These are phyloP conservation scores for Podosphaera aphanis DNA, from an alignment of 2,329 filamentous ascomycete species.

Conservation along the genomic window DNA sequence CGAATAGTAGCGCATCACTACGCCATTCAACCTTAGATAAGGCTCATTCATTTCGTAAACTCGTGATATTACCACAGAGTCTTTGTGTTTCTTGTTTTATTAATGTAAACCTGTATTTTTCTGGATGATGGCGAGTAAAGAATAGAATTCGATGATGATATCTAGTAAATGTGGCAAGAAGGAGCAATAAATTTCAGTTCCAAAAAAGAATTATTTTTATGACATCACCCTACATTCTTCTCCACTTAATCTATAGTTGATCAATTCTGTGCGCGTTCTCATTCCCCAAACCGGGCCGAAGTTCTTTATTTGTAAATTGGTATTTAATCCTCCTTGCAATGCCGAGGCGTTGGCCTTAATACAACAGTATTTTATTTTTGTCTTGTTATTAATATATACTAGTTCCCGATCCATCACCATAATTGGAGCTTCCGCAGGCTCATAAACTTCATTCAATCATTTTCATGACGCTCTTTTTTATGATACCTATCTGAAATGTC, in stretches of 20 bases:
- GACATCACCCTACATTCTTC: not conserved
- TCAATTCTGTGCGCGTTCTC: not conserved
- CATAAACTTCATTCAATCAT: not conserved
- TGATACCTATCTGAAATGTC: not conserved
- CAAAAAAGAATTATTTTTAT: not conserved
- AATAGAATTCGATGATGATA: no score
- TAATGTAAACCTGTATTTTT: no score
- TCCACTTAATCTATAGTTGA: not conserved
- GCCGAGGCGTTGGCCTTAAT: not conserved
- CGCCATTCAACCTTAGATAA: no score
- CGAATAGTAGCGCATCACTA: no score
- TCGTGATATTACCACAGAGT: no score
- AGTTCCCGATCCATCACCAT: not conserved
- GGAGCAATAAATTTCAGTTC: not conserved
- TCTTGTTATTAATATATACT: not conserved
- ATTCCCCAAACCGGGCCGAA: not conserved
- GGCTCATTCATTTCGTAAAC: no score
- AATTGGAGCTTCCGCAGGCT: not conserved
- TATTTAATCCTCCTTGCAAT: not conserved
- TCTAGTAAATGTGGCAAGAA: no score
- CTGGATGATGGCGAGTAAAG: no score
- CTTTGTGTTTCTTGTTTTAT: no score
- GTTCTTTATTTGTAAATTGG: not conserved
- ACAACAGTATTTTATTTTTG: not conserved
- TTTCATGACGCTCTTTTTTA: not conserved